phyloP scores from a whole-genome alignment of 2,329 filamentous ascomycete genomes.

The Stagonosporopsis cucurbitacearum region DNA sequence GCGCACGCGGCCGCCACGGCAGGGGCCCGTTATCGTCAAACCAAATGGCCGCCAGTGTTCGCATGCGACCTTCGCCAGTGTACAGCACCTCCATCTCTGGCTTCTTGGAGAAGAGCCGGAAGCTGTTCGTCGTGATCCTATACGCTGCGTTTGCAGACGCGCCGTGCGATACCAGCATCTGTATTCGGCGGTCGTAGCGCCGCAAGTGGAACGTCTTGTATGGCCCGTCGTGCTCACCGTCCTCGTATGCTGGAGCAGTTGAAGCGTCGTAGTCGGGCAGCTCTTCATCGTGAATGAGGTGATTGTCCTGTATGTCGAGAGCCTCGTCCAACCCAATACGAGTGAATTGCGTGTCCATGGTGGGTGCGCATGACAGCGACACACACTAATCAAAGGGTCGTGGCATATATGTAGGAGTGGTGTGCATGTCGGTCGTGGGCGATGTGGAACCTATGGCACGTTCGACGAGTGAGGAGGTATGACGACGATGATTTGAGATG shows the following conservation, averaged over 20 bases:
- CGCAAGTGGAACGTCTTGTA: conserved; percentile 31
- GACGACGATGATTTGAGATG: conserved; percentile 16
- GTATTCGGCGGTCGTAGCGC: conserved; percentile 34
- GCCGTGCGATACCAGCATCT: conserved; percentile 32
- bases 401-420: conserved; percentile 19
- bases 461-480: conserved; percentile 16
- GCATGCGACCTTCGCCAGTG: conserved; percentile 26
- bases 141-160: conserved; percentile 28
- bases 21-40: conserved; percentile 40
- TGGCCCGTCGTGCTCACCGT: conserved; percentile 27
- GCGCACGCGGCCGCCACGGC: conserved; percentile 44
- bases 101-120: conserved; percentile 43
- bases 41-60: conserved; percentile 33
- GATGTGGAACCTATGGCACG: conserved; percentile 8
- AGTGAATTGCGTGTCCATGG: conserved; percentile 26
- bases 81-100: conserved; percentile 41
- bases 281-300: conserved; percentile 29
- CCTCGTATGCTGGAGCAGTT: conserved; percentile 34
- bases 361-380: conserved; percentile 11
- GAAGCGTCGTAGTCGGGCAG: conserved; percentile 35
- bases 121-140: conserved; percentile 33
- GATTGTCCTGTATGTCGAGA: conserved; percentile 23
- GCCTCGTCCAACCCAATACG: conserved; percentile 13
- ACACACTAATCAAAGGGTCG: conserved; percentile 20
- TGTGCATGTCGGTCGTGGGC: conserved; percentile 9